Percentiles rank a stretch among this genome's conserved stretches.
Evolutionary conservation across 2,329 filamentous ascomycete genomes (phyloP).

Genomic region (Talaromyces sp.): DNA sequence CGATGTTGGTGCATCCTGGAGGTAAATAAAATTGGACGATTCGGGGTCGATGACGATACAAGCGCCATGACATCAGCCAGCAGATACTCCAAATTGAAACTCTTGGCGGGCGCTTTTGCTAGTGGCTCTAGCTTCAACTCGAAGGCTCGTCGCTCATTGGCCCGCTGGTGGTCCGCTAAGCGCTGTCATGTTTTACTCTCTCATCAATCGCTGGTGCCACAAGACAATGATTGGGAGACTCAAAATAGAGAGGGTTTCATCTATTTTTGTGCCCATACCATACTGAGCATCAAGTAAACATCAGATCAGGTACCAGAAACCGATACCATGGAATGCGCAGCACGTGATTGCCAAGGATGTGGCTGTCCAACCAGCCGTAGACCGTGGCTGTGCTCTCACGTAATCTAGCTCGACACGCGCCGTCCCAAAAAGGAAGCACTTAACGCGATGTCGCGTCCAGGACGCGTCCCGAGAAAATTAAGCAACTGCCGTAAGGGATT

Average conservation of each 20-base stretch:
- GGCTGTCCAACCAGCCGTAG: background rate
- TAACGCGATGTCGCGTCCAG: constrained; percentile 23
- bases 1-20: background rate
- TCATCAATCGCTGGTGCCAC: background rate
- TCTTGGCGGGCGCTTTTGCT: background rate
- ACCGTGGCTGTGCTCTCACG: background rate
- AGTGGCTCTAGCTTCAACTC: constrained; percentile 1
- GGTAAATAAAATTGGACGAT: background rate
- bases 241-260: background rate
- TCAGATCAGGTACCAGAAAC: background rate
- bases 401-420: background rate
- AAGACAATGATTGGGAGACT: background rate
- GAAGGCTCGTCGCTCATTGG: constrained; percentile 2
- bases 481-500: background rate
- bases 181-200: constrained; percentile 12
- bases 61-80: constrained; percentile 7
- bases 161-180: background rate
- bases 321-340: background rate
- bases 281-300: background rate
- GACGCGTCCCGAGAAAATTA: constrained; percentile 17
- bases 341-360: background rate
- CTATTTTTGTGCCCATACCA: background rate
- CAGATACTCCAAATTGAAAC: background rate
- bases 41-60: background rate
- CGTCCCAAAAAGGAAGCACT: constrained; percentile 24